Base-by-base conservation (phyloP, 2,329 filamentous ascomycete species). In the Sarocladium brachiariae region DNA sequence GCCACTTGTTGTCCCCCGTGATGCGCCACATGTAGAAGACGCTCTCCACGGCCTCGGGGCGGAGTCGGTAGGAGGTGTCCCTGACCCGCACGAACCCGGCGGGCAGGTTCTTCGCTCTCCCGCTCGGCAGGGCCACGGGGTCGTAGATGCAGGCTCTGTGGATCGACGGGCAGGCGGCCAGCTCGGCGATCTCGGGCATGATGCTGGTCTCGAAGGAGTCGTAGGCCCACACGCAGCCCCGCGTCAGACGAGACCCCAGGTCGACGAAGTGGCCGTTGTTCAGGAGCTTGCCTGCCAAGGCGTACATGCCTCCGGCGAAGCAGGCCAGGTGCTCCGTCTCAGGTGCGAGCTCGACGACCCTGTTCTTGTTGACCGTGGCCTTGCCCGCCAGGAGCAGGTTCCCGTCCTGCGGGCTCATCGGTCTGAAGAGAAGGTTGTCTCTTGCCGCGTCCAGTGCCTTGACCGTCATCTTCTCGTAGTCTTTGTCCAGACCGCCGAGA, bases 281-380 rank as follows among this genome's bases (percentile, higher is more conserved):
- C 52, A 87, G 78, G 23, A 89, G 69, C 53, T 76, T 79, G 1
- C 84, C 81, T 1, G 78, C 83, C 31, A 90, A 74, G 1, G 73
- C 85, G 41, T 87, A 83, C 71, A 86, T 83, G 9, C 84, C 86
- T 6, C 86, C 86, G 2, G 78, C 71, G 60, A 87, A 90, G 64
- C 86, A 90, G 2, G 77, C 76, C 2, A 88, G 70, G 61, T 89
- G 86, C 52, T 84, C 63, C 62, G 67, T 68, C 52, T 69, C 63
- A 19, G 61, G 54, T 8, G 57, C 56, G 14, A 69, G 62, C 19
- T 67, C 61, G 18, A 60, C 54, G 4, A 9, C 18, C 43, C 58
- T 56, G 13, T 52, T 55, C 16, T 59, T 57, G 13, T 59, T 59
- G 27, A 61, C 60, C 33, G 66, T 57, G 39, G 61, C 64, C 45